Base-by-base conservation (phyloP, 2,329 filamentous ascomycete genomes). In the Hypoxylon rubiginosum region DNA sequence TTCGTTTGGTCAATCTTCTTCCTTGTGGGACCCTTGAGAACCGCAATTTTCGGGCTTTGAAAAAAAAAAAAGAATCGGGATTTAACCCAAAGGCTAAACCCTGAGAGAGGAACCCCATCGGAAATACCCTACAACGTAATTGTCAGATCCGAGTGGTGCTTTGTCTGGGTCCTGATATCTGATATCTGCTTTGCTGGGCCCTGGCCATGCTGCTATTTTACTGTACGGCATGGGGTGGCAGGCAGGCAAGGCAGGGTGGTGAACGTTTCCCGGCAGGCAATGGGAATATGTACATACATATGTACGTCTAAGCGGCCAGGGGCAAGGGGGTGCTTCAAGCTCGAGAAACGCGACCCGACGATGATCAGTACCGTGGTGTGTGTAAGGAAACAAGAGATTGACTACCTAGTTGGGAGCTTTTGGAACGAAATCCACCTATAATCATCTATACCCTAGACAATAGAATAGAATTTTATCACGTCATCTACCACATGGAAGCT, bases 221-320 rank as follows among this genome's bases (percentile, higher is more conserved):
- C 36, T 17, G 30, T 62, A 69, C 61, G 67, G 58, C 39, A 65
- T 66, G 64, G 58, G 65, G 56, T 66, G 43, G 50, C n/a, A n/a
- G n/a, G n/a, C n/a, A n/a, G n/a, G n/a, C n/a, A n/a, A n/a, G n/a
- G n/a, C 46, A 52, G 48, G 13, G 48, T 61, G 59, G 30, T 19
- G 6, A 19, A 19, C 34, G 34, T n/a, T 34, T 36, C 34, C 39
- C 39, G 39, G 39, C 39, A 43, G 39, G 34, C 34, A 36, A 36
- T 36, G 13, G 34, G 15, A 36, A 36, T 34, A 34, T 11, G 28
- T 30, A 34, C 30, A 34, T 34, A 4, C 9, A 30, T 9, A n/a
- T n/a, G n/a, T n/a, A n/a, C 28, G 9, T 30, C 43, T 62, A 41
- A 59, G 46, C 26, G 41, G 39, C 48, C 32, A 28, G 39, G 49